phyloP scores from a whole-genome alignment of 805 yeast genomes.

The Pichia manshurica region DNA sequence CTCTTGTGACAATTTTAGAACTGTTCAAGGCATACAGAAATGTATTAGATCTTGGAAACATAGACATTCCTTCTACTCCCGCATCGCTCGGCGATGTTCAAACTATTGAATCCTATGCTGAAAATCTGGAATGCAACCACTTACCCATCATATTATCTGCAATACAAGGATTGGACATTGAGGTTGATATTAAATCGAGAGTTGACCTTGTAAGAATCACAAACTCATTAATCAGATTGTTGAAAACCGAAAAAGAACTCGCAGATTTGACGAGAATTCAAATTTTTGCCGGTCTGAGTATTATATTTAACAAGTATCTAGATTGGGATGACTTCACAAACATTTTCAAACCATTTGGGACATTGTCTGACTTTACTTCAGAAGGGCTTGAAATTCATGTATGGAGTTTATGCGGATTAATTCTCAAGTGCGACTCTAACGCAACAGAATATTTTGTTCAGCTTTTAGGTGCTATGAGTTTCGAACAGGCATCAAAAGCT shows the following conservation, averaged over 20 bases:
- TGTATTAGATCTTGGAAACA: not conserved
- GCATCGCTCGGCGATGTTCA: not conserved
- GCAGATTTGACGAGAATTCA: constrained; percentile 4
- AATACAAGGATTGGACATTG: constrained; percentile 9
- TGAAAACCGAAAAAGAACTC: not conserved
- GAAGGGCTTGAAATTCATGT: constrained; percentile 6
- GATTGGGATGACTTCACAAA: constrained; percentile 5
- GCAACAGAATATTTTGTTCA: constrained; percentile 9
- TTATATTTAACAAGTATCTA: constrained; percentile 13
- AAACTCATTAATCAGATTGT: not conserved
- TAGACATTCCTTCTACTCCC: not conserved
- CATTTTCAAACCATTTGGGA: not conserved
- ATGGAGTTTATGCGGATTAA: constrained; percentile 15
- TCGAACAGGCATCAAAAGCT: constrained; percentile 4
- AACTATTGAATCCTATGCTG: not conserved
- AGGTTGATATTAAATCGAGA: not conserved
- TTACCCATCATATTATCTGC: constrained; percentile 6
- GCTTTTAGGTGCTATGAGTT: not conserved
- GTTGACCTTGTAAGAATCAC: not conserved
- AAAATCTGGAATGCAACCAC: not conserved
- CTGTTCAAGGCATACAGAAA: constrained; percentile 1
- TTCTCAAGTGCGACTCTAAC: constrained; percentile 12
- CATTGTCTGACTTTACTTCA: too few relatives aligned
- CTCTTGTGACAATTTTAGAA: not conserved
- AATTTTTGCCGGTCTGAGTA: constrained; percentile 8